Percentiles rank a stretch among this genome's conserved stretches.
Conservation (phyloP, 2,329 filamentous ascomycete genomes). For the Apiospora pterosperma region DNA sequence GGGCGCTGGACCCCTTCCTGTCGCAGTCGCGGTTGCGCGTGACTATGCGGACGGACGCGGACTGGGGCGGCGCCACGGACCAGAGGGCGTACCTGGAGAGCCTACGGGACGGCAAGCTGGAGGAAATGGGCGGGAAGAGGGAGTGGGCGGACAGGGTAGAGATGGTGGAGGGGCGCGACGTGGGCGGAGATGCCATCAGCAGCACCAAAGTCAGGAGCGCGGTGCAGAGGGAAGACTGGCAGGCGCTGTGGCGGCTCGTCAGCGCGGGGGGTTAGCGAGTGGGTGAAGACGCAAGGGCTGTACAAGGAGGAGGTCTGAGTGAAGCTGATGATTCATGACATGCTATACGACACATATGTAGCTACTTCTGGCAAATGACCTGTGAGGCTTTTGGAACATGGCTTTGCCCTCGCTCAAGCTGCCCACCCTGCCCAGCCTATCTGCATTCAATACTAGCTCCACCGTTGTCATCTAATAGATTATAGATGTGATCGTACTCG, state of each 20-base stretch:
- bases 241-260: slow-evolving; percentile 49
- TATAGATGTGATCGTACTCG: too few relatives aligned
- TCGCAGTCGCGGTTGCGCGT: slow-evolving; percentile 58
- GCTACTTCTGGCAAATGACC: too few relatives aligned
- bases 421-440: too few relatives aligned
- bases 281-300: slow-evolving; percentile 53
- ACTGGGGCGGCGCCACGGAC: slow-evolving; percentile 54
- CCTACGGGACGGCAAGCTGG: slow-evolving; percentile 44
- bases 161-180: slow-evolving; percentile 47
- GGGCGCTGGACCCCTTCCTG: slow-evolving; percentile 62
- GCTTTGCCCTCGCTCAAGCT: too few relatives aligned
- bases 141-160: slow-evolving; percentile 61
- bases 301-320: slow-evolving; percentile 35
- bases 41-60: slow-evolving; percentile 57
- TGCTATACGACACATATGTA: not conserved
- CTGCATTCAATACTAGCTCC: too few relatives aligned
- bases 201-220: slow-evolving; percentile 63
- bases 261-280: slow-evolving; percentile 52
- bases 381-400: too few relatives aligned
- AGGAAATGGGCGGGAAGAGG: slow-evolving; percentile 48
- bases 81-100: slow-evolving; percentile 52
- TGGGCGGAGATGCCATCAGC: slow-evolving; percentile 42
- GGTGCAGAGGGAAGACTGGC: slow-evolving; percentile 43
- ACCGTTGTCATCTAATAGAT: too few relatives aligned
- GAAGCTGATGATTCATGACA: not conserved